A percentile compares a stretch with the other conserved stretches of the same genome.
Conservation (phyloP, 2,329 filamentous ascomycete genomes). For the Metarhizium anisopliae region DNA sequence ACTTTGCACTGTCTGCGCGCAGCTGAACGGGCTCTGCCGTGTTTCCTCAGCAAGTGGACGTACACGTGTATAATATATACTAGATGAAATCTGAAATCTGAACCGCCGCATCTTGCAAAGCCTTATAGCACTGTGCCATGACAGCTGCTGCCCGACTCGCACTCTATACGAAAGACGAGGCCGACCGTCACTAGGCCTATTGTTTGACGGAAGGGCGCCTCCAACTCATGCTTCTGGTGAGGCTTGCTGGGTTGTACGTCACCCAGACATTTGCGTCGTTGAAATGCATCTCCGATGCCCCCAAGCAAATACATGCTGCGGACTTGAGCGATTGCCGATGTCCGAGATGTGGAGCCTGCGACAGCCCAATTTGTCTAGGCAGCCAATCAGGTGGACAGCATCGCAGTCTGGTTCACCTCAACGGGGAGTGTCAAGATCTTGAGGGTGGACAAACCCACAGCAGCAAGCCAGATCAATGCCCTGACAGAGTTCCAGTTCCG, state of each 20-base stretch:
- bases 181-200: neutral
- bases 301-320: conserved; percentile 6
- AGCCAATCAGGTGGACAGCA: neutral
- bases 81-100: too few relatives aligned
- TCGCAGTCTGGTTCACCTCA: too few relatives aligned
- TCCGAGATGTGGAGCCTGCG: conserved; percentile 14
- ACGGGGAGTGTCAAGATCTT: too few relatives aligned
- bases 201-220: neutral
- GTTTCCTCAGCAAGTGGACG: neutral
- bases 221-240: neutral
- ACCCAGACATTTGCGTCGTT: neutral
- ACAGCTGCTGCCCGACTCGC: neutral
- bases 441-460: too few relatives aligned
- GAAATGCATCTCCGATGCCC: too few relatives aligned
- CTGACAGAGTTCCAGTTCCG: too few relatives aligned
- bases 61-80: too few relatives aligned
- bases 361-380: neutral
- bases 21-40: neutral
- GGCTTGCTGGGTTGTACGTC: neutral
- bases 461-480: too few relatives aligned
- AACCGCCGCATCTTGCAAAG: too few relatives aligned
- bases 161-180: neutral
- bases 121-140: neutral
- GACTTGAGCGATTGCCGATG: conserved; percentile 19
- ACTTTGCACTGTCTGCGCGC: neutral